Evolutionary conservation across 2,329 filamentous ascomycete species (phyloP).

Genomic region (Arthrinium phaeospermum): DNA sequence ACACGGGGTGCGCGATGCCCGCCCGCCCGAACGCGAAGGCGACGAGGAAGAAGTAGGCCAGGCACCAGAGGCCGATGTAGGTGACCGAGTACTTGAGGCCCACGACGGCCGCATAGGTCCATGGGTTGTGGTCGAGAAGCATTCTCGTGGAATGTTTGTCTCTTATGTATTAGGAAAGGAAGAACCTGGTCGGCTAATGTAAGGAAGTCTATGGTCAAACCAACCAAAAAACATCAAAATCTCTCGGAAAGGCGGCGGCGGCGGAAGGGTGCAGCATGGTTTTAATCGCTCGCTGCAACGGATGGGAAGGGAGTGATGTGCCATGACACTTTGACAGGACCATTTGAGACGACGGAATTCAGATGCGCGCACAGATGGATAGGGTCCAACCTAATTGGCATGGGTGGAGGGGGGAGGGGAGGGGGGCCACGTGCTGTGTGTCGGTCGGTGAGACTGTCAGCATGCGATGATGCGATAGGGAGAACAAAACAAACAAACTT

Average conservation of each 20-base stretch:
- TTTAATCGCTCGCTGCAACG: neutral
- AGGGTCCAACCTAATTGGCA: neutral
- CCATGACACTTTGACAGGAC: neutral
- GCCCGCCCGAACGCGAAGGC: conserved; percentile 29
- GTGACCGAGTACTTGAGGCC: conserved; percentile 7
- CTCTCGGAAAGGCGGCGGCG: neutral
- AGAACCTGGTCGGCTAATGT: neutral
- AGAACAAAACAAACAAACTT: neutral
- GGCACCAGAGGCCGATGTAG: conserved; percentile 24
- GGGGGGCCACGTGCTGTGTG: neutral
- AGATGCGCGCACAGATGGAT: neutral
- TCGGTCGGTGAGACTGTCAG: too few relatives aligned
- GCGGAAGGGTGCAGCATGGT: neutral
- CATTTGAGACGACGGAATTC: neutral
- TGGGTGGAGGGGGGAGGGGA: neutral
- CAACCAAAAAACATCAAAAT: neutral
- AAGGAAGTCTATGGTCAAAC: neutral
- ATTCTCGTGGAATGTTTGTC: neutral
- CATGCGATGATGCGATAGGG: neutral
- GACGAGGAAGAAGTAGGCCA: conserved; percentile 30
- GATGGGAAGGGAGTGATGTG: neutral
- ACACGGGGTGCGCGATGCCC: conserved; percentile 32
- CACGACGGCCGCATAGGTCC: neutral
- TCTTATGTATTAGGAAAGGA: neutral
- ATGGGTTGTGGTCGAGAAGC: conserved; percentile 22